Conservation (phyloP, 2,329 filamentous ascomycete genomes). For the Aureobasidium subglaciale region DNA sequence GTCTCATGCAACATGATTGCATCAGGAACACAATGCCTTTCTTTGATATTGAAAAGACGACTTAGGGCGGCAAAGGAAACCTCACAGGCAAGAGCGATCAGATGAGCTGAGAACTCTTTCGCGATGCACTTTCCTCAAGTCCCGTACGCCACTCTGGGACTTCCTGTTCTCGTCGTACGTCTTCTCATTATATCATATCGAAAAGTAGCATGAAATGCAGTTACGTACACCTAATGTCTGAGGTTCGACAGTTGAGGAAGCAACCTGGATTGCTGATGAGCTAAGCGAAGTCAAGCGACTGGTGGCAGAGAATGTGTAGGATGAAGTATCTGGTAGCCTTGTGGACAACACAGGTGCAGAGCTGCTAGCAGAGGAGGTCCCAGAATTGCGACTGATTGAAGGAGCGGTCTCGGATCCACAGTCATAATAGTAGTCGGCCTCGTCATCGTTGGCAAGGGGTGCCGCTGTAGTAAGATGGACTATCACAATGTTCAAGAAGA, state of each 20-base stretch:
- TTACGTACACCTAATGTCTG: slow-evolving; percentile 13
- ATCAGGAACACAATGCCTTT: background rate
- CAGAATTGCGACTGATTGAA: background rate
- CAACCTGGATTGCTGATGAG: slow-evolving; percentile 26
- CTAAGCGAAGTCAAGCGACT: slow-evolving; percentile 23
- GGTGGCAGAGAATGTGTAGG: slow-evolving; percentile 13
- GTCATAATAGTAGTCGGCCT: background rate
- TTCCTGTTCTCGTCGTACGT: no score
- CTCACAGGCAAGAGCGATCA: background rate
- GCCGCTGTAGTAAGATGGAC: background rate
- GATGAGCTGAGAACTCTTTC: no score
- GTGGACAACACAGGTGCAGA: slow-evolving; percentile 7
- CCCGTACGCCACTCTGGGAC: no score
- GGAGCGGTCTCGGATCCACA: background rate
- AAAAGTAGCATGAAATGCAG: background rate
- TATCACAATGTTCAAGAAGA: background rate
- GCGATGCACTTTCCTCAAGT: no score
- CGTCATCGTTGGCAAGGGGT: background rate
- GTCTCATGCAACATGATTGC: background rate
- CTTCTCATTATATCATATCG: no score
- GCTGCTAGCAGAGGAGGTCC: background rate
- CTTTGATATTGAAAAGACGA: no score
- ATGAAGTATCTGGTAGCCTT: background rate
- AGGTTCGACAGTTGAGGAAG: slow-evolving; percentile 16
- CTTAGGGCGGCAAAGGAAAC: background rate